Conservation (phyloP, 106 monocot species). For the Dioscorea dumetorum region DNA sequence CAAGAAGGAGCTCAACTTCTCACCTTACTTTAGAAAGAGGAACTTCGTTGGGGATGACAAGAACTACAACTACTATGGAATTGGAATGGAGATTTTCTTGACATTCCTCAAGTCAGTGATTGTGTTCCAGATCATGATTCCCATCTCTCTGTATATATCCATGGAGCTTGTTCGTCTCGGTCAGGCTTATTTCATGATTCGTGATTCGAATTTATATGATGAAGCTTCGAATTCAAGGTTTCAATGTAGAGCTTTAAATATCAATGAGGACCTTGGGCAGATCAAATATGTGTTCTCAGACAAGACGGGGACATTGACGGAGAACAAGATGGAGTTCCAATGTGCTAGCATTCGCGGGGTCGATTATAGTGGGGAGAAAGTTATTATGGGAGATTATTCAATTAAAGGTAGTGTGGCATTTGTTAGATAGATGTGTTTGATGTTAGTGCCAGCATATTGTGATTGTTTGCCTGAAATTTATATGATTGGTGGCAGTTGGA, state of each 20-base stretch:
- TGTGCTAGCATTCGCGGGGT: conserved; percentile 56
- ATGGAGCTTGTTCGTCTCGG: conserved; percentile 95
- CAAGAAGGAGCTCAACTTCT: conserved; percentile 29
- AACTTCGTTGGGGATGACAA: conserved; percentile 12
- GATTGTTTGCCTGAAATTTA: not conserved
- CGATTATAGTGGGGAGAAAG: conserved; percentile 45
- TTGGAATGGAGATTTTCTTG: conserved; percentile 59
- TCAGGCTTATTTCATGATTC: conserved; percentile 92
- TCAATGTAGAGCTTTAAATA: conserved; percentile 91
- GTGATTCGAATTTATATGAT: conserved; percentile 68
- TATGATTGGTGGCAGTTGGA: conserved; percentile 34
- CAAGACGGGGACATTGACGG: conserved; percentile 90
- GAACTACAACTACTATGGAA: conserved; percentile 70
- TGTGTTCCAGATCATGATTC: conserved; percentile 97
- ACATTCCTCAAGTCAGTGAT: conserved; percentile 79
- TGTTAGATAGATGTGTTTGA: not conserved
- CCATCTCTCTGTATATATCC: conserved; percentile 92
- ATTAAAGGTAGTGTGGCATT: conserved; percentile 32
- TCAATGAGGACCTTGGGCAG: conserved; percentile 96
- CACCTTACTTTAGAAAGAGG: conserved; percentile 54
- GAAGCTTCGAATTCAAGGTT: conserved; percentile 53
- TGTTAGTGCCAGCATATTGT: conserved; percentile 3
- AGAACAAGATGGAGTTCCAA: conserved; percentile 99
- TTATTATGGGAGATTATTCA: conserved; percentile 4
- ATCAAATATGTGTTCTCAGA: conserved; percentile 92